Evolutionary conservation across 169 alveolate genomes (phyloP).

Genomic region (Cryptosporidium xiaoi): DNA sequence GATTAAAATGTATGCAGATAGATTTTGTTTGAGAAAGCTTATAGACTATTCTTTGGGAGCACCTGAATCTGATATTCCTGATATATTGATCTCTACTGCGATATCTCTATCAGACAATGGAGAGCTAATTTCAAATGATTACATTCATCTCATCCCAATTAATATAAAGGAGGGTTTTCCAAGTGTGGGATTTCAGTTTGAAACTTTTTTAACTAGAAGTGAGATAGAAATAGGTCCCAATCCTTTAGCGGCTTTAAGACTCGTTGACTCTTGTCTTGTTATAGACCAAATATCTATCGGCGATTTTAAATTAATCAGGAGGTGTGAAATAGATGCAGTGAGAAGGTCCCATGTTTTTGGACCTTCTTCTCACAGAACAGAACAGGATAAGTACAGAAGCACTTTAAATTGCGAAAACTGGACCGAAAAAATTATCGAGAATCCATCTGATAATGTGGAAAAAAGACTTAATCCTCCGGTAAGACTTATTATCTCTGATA

Average conservation of each 20-base stretch:
- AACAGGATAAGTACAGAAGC: constrained; percentile 10
- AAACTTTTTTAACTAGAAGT: constrained; percentile 40
- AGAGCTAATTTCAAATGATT: neutral
- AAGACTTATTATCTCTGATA: constrained; percentile 22
- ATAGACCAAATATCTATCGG: constrained; percentile 37
- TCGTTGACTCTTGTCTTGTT: constrained; percentile 39
- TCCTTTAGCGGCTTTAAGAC: constrained; percentile 21
- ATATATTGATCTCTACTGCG: constrained; percentile 24
- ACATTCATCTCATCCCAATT: constrained; percentile 19
- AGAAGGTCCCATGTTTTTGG: constrained; percentile 32
- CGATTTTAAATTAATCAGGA: constrained; percentile 23
- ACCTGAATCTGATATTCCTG: constrained; percentile 3
- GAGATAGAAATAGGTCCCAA: constrained; percentile 21
- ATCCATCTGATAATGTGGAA: neutral
- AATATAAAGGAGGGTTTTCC: constrained; percentile 49
- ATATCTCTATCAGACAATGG: constrained; percentile 6
- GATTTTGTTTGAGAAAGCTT: constrained; percentile 50
- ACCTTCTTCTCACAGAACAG: neutral
- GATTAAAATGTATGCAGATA: constrained; percentile 24
- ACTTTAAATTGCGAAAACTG: constrained; percentile 17
- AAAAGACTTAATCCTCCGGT: constrained; percentile 42
- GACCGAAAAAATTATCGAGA: constrained; percentile 4
- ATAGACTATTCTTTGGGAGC: constrained; percentile 8
- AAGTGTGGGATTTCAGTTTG: constrained; percentile 65
- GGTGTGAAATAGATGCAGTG: constrained; percentile 58